phyloP scores from a whole-genome alignment of 441 rosid genomes.

The Adansonia madagascariensis region DNA sequence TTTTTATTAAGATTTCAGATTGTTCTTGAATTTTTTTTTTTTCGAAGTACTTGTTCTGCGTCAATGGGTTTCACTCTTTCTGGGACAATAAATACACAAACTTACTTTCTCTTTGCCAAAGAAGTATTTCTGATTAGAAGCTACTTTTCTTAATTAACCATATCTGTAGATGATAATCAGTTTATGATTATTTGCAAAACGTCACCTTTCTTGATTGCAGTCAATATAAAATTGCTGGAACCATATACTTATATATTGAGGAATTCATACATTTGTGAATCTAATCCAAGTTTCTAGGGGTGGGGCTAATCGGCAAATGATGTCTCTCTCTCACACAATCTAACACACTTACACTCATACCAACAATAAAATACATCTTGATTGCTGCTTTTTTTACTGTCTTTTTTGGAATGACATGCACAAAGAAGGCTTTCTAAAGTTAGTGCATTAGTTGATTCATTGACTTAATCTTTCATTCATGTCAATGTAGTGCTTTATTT shows the following conservation, averaged over 20 bases:
- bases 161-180: background rate
- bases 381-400: background rate
- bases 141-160: background rate
- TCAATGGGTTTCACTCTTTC: background rate
- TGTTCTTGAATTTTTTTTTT: background rate
- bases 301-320: background rate
- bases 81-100: background rate
- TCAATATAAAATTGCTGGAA: background rate
- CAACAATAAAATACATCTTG: constrained; percentile 7
- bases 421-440: constrained; percentile 4
- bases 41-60: background rate
- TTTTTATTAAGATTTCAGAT: background rate
- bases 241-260: background rate
- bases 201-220: background rate
- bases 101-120: background rate
- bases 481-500: constrained; percentile 16
- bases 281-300: background rate
- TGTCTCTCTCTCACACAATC: background rate
- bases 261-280: background rate
- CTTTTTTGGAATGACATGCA: background rate
- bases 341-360: background rate
- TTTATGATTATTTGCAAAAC: background rate
- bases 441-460: constrained; percentile 15
- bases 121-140: background rate
- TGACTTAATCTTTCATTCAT: background rate